Evolutionary conservation across 2,329 filamentous ascomycete genomes (phyloP), one percentile per base, ranked within the genome.

Genomic region (Hypoxylon sp.): DNA sequence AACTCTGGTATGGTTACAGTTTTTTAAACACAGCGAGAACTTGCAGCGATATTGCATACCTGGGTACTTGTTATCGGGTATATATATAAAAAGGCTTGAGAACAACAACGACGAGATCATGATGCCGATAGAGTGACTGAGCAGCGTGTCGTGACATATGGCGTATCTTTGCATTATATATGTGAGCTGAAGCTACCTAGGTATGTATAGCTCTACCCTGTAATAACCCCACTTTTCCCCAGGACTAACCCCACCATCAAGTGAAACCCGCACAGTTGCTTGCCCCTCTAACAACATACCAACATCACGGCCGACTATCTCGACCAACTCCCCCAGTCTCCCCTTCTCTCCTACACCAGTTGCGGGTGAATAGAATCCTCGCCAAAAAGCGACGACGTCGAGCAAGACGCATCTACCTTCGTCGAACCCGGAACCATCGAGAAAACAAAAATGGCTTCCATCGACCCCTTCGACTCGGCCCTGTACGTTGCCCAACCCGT

Each of bases 401-500:
- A 60, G 21, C 42, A 35, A 47, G 31, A 23, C 26, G 7, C 21
- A 46, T 15, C 15, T 31, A n/a, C n/a, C n/a, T n/a, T n/a, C n/a
- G 23, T 37, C 24, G 48, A 21, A n/a, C 33, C 20, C 24, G 26
- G 24, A n/a, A n/a, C n/a, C n/a, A n/a, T 40, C 33, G 11, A 41
- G 50, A 31, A 33, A 21, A 47, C 47, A 18, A 67, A 42, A 21
- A 83, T 83, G 80, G 75, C 80, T 63, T 74, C 81, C 69, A 80
- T 81, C 69, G 88, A 90, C 69, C 87, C 87, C 6, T 90, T 89
- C 71, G 89, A 92, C 75, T 90, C 88, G 72, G 89, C 89, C 54
- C 85, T 92, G 89, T 91, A 82, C 75, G 87, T 68, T 48, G 35
- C 17, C 43, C 21, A n/a, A n/a, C n/a, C n/a, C n/a, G n/a, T n/a